Base-by-base conservation (phyloP, 148 eudicot genomes). In the Rhododendron ferrugineum region DNA sequence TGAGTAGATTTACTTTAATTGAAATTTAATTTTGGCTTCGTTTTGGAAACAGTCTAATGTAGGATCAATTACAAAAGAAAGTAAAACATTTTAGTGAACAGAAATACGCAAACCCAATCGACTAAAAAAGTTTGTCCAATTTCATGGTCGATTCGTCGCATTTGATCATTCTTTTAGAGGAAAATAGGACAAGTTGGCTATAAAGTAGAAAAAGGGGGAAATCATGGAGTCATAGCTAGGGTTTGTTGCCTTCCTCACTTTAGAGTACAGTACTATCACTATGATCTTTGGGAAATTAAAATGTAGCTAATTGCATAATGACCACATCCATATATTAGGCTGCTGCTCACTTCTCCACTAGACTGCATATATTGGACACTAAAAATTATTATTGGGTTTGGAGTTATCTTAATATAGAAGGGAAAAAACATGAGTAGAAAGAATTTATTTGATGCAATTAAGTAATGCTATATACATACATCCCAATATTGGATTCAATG, bases 131-230 rank as follows among this genome's bases (percentile, higher is more conserved):
- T 81, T 11, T 3, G 72, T 60, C 73, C 52, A 60, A 60, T 40
- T 49, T 60, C 84, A 36, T 32, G 26, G 73, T 58, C 84, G 84
- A 81, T 58, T 60, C 68, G 73, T 81, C 84, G 84, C 84, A 37
- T 81, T 60, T 22, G 9, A 22, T 26, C 34, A 26, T 66, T 62
- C 70, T 62, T 62, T 66, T 66, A 9, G 32, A 9, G 30, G 56
- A 14, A 14, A 22, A 26, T 23, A 66, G 32, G 28, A 3, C 73
- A 26, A 66, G 73, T 26, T 66, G 73, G 73, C 34, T 66, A 66
- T 11, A 66, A 28, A 66, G 32, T 26, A 66, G 32, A 28, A 66
- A 66, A 64, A 26, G 28, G 73, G 15, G 16, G 0, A 26, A 66
- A 66, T 28, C 15, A 10, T 66, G 32, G 73, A 66, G 73, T 66